phyloP scores from a whole-genome alignment of 371 early-diverging fungal genomes.

The Conidiobolus incongruus region DNA sequence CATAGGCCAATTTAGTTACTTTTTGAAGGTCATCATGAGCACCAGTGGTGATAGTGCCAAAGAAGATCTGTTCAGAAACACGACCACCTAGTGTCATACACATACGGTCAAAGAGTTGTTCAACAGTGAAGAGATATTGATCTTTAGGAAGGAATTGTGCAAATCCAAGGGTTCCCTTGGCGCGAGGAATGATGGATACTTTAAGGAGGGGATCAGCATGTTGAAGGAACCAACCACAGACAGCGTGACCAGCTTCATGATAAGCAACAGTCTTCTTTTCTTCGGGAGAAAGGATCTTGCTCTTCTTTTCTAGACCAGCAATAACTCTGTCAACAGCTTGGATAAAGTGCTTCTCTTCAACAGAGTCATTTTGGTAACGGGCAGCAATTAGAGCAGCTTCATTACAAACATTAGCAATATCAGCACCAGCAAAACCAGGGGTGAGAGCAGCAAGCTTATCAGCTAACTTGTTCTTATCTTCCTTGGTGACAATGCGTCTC shows the following conservation, averaged over 20 bases:
- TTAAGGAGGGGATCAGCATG: constrained; percentile 94
- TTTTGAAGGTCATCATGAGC: constrained; percentile 68
- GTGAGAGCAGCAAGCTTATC: constrained; percentile 80
- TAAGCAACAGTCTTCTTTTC: constrained; percentile 98
- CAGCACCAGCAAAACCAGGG: constrained; percentile 95
- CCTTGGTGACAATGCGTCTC: constrained; percentile 73
- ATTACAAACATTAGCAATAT: constrained; percentile 95
- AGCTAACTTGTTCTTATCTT: constrained; percentile 51
- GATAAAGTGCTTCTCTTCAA: constrained; percentile 80
- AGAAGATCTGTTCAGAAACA: constrained; percentile 86
- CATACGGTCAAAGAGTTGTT: constrained; percentile 89
- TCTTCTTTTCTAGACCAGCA: constrained; percentile 94
- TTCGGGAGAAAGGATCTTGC: constrained; percentile 81
- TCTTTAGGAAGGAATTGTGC: constrained; percentile 98
- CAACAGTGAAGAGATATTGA: constrained; percentile 78
- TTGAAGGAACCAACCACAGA: constrained; percentile 93
- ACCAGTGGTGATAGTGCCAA: constrained; percentile 32
- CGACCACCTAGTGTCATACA: constrained; percentile 96
- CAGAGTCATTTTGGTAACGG: constrained; percentile 46
- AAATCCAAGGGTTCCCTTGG: constrained; percentile 88
- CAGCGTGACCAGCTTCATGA: constrained; percentile 98
- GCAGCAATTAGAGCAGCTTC: constrained; percentile 98
- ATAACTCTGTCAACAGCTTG: constrained; percentile 95
- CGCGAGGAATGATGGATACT: constrained; percentile 95
- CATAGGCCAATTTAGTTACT: constrained; percentile 93